These are phyloP conservation scores for Fusarium coffeatum DNA, from an alignment of 2,329 filamentous ascomycete genomes.

Conservation along the genomic window DNA sequence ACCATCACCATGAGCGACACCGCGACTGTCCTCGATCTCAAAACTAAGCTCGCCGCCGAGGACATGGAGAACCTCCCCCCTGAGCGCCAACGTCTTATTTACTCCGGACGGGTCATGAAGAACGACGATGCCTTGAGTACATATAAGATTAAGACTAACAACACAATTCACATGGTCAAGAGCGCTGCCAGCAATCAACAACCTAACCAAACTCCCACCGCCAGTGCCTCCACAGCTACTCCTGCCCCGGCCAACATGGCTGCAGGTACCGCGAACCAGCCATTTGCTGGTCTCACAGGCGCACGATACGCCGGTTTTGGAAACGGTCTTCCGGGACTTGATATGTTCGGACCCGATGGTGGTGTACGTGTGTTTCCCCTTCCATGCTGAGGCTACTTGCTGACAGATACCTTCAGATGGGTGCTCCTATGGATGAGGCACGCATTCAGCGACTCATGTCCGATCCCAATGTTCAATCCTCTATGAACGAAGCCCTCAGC, in stretches of 20 bases:
- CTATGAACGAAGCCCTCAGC: constrained; percentile 93
- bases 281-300: constrained; percentile 88
- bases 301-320: constrained; percentile 90
- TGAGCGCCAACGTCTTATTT: constrained; percentile 94
- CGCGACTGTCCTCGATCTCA: constrained; percentile 85
- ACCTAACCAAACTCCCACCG: constrained; percentile 42
- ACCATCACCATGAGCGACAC: constrained; percentile 81
- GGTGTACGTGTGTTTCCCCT: constrained; percentile 72
- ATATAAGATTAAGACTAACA: constrained; percentile 96
- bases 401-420: constrained; percentile 73
- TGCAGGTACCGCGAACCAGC: constrained; percentile 86
- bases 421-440: constrained; percentile 83
- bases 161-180: constrained; percentile 97
- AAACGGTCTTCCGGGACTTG: constrained; percentile 84
- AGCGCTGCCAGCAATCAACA: constrained; percentile 87
- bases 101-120: constrained; percentile 96
- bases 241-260: constrained; percentile 79
- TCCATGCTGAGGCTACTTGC: constrained; percentile 1
- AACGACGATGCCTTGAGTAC: constrained; percentile 85
- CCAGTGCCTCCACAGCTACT: constrained; percentile 56
- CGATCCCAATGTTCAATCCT: constrained; percentile 86
- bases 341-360: constrained; percentile 93
- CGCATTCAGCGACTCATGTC: constrained; percentile 86
- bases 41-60: constrained; percentile 82
- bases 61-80: constrained; percentile 89